Base-by-base conservation (phyloP, 441 rosid species). In the Iberis amara region DNA sequence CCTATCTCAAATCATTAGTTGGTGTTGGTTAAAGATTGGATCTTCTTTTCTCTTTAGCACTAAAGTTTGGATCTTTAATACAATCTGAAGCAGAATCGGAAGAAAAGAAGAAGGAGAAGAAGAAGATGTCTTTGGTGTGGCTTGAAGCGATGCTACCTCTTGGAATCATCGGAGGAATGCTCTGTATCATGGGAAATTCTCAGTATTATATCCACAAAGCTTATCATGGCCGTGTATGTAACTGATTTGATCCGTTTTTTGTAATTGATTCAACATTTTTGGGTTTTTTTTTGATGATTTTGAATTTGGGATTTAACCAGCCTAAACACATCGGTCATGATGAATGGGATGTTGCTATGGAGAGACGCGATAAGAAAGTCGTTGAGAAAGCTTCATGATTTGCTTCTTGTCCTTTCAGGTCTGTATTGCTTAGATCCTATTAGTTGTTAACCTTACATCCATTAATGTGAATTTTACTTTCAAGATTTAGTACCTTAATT, bases 271-370 rank as follows among this genome's bases (percentile, higher is more conserved):
- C 5, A 8, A 1, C 5, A 49, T 41, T 28, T 47, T 11, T 18
- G 21, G 6, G 3, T 11, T 44, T 28, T 52, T 11, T 44, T 28
- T 52, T 54, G 14, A 35, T 30, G 30, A 27, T 51, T 39, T 31
- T 27, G 4, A 4, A 33, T 36, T 52, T 33, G 35, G 36, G 33
- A 31, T 7, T 55, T 62, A 59, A 5, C 52, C 74, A 84, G 95
- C 96, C 98, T 1, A 91, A 91, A 83, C 96, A 91, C 69, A 75
- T 85, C 47, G 96, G 98, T 0, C 79, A 78, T 62, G 96, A 91
- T 68, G 66, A 79, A 76, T 91, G 98, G 98, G 95, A 88, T 40
- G 90, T 83, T 30, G 90, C 91, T 52, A 83, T 91, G 96, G 98
- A 91, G 56, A 72, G 95, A 69, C 83, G 98, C 71, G 98, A 91